Evolutionary conservation across 768 basidiomycete species (phyloP), one percentile per base, ranked within the genome.

Genomic region (Xanthoconium purpureum): DNA sequence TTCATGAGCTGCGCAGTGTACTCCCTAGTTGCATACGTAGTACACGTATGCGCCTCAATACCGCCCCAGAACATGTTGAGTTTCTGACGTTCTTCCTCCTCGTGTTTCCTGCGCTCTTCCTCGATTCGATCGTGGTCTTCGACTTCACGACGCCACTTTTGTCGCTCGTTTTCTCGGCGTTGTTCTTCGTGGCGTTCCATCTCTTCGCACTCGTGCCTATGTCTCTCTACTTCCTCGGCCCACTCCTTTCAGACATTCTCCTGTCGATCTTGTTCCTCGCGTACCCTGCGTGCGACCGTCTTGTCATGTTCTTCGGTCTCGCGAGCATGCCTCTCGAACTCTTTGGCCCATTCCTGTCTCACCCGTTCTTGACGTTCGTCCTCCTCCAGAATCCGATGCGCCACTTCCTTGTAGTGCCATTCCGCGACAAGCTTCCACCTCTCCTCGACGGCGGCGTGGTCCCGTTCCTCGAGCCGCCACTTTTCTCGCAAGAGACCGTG

Each of bases 1-100:
- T 69, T 71, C 38, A 55, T 57, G 8, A 74, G 60, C 0, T 50
- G 55, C 7, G 71, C 73, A 5, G 60, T 64, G 17, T 73, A 73
- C 35, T 65, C 32, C 32, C 32, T 33, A 11, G 32, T 33, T 6
- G 32, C 32, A 33, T 33, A 33, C 11, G 32, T 33, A 11, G 32
- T 33, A 11, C 32, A 33, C 11, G 32, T 33, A 33, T 33, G 32
- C 32, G 32, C 32, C 11, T 11, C 11, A 33, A 33, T 33, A 11
- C 32, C 11, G 11, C 32, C 32, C 32, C 32, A 33, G 32, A 33
- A 33, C 32, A 33, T 33, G 32, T 33, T 33, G 32, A 33, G 32
- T 33, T 33, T 33, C 11, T 33, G 32, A 8, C 70, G 65, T 30
- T 73, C 68, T 12, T 66, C 55, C 30, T 63, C 63, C 45, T 71